Conservation (phyloP, 2,329 filamentous ascomycete species). For the Xylaria sp. region DNA sequence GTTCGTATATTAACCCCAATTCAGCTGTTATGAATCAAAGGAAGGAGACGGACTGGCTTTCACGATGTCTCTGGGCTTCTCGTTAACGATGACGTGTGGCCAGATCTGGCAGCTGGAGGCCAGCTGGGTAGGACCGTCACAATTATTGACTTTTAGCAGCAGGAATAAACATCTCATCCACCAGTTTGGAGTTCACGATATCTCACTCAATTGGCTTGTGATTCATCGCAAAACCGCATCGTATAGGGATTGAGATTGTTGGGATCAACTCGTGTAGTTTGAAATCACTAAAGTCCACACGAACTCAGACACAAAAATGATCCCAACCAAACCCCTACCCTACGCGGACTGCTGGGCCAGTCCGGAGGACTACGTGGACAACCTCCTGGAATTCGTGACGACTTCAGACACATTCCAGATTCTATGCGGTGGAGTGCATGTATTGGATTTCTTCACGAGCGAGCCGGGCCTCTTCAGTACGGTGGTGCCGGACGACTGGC, state of each 20-base stretch:
- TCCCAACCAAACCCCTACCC: conserved; percentile 56
- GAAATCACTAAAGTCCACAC: not conserved
- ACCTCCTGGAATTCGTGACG: conserved; percentile 69
- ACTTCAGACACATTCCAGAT: conserved; percentile 74
- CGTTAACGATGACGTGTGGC: conserved; percentile 16
- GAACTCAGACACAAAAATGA: conserved; percentile 34
- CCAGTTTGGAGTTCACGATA: not conserved
- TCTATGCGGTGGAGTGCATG: conserved; percentile 94
- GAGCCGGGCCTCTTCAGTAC: conserved; percentile 76
- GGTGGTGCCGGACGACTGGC: conserved; percentile 75
- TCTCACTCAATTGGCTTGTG: not conserved
- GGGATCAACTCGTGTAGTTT: not conserved
- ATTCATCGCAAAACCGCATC: not conserved
- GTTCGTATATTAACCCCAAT: not conserved
- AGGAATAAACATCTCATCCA: not conserved
- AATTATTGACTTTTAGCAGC: not conserved
- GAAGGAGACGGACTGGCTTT: not conserved
- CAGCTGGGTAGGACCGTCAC: not conserved
- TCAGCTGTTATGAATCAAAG: not conserved
- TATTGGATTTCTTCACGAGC: conserved; percentile 90
- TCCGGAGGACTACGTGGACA: conserved; percentile 71
- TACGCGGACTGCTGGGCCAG: conserved; percentile 63
- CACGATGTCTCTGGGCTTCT: not conserved
- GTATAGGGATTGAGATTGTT: not conserved
- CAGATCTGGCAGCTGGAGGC: conserved; percentile 6